Evolutionary conservation across 768 basidiomycete species (phyloP), one percentile per base, ranked within the genome.

Genomic region (Suillus subluteus): DNA sequence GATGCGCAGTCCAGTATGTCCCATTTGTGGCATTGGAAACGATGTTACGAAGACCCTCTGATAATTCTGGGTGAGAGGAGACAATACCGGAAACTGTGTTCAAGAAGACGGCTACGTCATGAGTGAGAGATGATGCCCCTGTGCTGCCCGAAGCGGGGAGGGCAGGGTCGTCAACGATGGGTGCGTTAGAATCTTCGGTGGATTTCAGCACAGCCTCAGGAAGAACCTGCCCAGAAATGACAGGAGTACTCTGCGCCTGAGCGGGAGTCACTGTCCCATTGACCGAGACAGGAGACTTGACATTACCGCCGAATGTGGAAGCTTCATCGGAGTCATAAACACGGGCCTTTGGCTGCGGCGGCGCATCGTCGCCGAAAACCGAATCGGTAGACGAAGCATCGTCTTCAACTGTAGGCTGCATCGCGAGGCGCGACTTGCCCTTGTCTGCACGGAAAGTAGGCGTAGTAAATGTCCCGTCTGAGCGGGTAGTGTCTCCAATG

Each of bases 1-100:
- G 85, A 71, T 92, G 90, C 37, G 82, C 75, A 43, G 79, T 75
- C 91, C 90, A 94, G 73, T 94, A 94, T 11, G 84, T 80, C 30
- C 91, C 92, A 62, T 80, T 86, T 6, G 83, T 80, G 5, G 88
- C 80, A 69, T 93, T 91, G 61, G 80, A 79, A 55, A 87, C 74
- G 41, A 94, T 85, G 72, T 85, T 88, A 65, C 86, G 88, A 65
- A 94, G 73, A 54, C 84, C 84, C 64, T 91, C 88, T 4, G 89
- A 84, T 13, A 94, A 75, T 68, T 94, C 91, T 5, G 92, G 92
- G 70, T 94, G 90, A 6, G 85, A 75, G 0, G 84, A 79, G 52
- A 93, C 73, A 38, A 88, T 81, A n/a, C 75, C 78, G 50, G 83
- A 84, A 64, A 94, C 74, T 2, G 82, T 82, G 38, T 81, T 82